A percentile compares a stretch with the other conserved stretches of the same genome.
Evolutionary conservation across 352 stramenopile species (phyloP).

Genomic region (Elongisporangium senticosum): DNA sequence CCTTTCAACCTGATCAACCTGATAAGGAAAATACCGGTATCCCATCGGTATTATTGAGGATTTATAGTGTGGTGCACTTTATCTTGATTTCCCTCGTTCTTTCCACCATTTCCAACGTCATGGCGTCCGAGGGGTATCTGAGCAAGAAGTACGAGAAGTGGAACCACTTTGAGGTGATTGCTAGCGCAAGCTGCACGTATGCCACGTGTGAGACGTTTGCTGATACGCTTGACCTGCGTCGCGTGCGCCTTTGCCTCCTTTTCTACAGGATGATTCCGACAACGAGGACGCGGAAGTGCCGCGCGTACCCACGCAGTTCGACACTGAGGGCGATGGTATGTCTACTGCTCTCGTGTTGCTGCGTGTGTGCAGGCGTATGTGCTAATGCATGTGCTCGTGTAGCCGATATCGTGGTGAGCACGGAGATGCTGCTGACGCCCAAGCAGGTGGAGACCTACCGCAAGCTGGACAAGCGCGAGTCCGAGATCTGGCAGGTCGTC

Average conservation of each 20-base stretch:
- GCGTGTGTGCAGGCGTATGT: neutral
- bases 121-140: constrained; percentile 64
- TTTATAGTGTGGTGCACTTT: neutral
- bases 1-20: neutral
- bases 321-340: constrained; percentile 74
- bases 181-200: neutral
- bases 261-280: constrained; percentile 50
- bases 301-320: constrained; percentile 73
- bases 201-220: neutral
- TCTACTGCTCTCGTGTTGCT: constrained; percentile 1
- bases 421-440: constrained; percentile 53
- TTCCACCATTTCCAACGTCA: constrained; percentile 1
- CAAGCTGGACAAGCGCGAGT: constrained; percentile 68
- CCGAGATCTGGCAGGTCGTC: constrained; percentile 86
- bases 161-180: constrained; percentile 77
- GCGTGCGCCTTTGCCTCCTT: neutral
- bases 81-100: neutral
- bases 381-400: neutral
- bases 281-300: constrained; percentile 47
- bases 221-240: neutral
- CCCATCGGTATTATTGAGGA: neutral
- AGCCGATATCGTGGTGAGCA: constrained; percentile 80
- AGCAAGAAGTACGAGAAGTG: constrained; percentile 88
- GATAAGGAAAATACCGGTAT: neutral
- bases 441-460: constrained; percentile 63